Evolutionary conservation across 257 asterid species (phyloP).

Genomic region (Osmanthus fragrans): DNA sequence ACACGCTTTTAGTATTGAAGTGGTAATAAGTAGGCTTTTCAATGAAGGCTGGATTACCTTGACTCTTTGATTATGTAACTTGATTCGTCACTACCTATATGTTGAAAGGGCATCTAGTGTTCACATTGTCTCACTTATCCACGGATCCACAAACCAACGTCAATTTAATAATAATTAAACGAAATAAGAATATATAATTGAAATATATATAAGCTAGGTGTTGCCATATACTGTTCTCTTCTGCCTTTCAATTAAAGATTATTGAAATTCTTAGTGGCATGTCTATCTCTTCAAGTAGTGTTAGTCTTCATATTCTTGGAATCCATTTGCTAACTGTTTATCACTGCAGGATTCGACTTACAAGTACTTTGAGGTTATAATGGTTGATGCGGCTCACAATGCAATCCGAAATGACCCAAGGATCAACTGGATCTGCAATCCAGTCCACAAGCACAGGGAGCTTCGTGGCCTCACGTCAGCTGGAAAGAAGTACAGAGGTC

Average conservation of each 20-base stretch:
- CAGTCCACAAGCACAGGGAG: conserved; percentile 5
- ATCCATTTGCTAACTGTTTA: background rate
- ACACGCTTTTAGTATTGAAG: too few relatives aligned
- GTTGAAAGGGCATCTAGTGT: background rate
- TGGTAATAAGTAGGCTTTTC: background rate
- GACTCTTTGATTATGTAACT: background rate
- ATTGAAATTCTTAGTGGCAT: background rate
- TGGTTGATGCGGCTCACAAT: conserved; percentile 12
- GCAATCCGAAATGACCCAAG: conserved; percentile 14
- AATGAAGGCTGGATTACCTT: background rate
- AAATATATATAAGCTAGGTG: background rate
- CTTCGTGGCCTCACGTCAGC: conserved; percentile 21
- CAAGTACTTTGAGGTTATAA: background rate
- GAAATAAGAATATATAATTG: too few relatives aligned
- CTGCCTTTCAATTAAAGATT: background rate
- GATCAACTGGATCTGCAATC: conserved; percentile 15
- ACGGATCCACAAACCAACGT: background rate
- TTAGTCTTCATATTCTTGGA: background rate
- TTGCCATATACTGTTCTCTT: background rate
- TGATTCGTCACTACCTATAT: background rate
- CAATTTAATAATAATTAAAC: background rate
- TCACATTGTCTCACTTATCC: background rate
- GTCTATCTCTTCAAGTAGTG: background rate
- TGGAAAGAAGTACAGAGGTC: conserved; percentile 19
- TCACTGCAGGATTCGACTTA: conserved; percentile 9